These are phyloP conservation scores for Lodderomyces parapsilosis DNA, from an alignment of 1,139 yeast genomes.

Conservation along the genomic window DNA sequence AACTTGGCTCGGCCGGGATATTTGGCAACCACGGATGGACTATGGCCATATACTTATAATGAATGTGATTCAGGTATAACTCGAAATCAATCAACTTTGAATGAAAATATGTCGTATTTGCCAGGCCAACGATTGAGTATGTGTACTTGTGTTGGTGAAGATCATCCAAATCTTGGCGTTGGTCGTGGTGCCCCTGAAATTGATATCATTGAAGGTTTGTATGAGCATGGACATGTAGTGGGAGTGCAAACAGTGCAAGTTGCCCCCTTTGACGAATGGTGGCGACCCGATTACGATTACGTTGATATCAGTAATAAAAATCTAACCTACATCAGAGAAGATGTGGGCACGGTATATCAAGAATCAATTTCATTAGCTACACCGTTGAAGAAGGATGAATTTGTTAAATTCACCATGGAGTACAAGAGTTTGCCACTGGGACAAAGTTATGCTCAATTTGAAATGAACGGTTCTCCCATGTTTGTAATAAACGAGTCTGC, in stretches of 20 bases:
- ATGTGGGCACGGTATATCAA: constrained; percentile 30
- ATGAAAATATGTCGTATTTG: constrained; percentile 28
- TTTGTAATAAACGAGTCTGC: constrained; percentile 25
- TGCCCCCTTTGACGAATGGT: constrained; percentile 38
- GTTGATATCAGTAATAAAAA: constrained; percentile 20
- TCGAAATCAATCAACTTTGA: constrained; percentile 27
- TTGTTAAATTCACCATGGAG: constrained; percentile 27
- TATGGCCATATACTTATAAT: constrained; percentile 35
- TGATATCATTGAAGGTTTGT: constrained; percentile 31
- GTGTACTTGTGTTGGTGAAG: constrained; percentile 27
- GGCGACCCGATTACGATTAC: constrained; percentile 31
- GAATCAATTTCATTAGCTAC: constrained; percentile 31
- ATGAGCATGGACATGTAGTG: constrained; percentile 20
- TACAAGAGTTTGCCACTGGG: constrained; percentile 19
- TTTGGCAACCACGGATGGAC: constrained; percentile 31
- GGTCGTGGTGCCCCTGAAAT: constrained; percentile 37
- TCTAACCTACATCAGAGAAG: constrained; percentile 25
- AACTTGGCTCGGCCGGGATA: constrained; percentile 32
- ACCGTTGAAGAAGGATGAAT: constrained; percentile 24
- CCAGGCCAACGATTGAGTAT: constrained; percentile 30
- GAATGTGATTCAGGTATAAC: constrained; percentile 31
- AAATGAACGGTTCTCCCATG: constrained; percentile 21
- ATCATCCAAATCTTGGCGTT: constrained; percentile 29
- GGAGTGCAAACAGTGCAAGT: constrained; percentile 32
- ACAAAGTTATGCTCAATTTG: constrained; percentile 27